A percentile compares a stretch with the other conserved stretches of the same genome.
Evolutionary conservation across 108 stramenopile species (phyloP).

Genomic region (Seminavis robusta): DNA sequence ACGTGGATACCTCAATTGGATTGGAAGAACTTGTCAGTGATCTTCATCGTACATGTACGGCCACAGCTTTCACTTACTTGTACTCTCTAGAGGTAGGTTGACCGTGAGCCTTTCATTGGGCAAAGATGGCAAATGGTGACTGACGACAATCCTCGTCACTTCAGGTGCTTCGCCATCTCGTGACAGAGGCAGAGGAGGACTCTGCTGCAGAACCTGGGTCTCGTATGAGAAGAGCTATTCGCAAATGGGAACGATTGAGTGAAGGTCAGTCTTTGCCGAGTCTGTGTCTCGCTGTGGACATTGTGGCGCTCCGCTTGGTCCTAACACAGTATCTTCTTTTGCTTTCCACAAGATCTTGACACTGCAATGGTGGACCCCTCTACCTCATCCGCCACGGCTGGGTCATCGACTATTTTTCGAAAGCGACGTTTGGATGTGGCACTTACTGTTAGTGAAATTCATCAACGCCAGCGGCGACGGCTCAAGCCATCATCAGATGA

Average conservation of each 20-base stretch:
- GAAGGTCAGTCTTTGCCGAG: too few relatives aligned
- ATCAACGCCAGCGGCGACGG: constrained; percentile 65
- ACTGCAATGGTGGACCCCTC: constrained; percentile 62
- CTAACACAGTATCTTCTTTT: too few relatives aligned
- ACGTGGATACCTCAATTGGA: constrained; percentile 35
- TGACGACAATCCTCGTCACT: too few relatives aligned
- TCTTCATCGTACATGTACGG: constrained; percentile 70
- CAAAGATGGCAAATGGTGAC: neutral
- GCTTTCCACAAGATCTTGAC: constrained; percentile 79
- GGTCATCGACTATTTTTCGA: constrained; percentile 52
- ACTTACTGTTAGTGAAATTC: constrained; percentile 65
- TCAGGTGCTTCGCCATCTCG: constrained; percentile 25
- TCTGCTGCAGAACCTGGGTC: constrained; percentile 1
- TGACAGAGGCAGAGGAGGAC: constrained; percentile 16
- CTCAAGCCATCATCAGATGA: constrained; percentile 23
- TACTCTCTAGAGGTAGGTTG: constrained; percentile 62
- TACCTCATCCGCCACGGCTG: constrained; percentile 28
- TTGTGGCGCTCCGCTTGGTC: too few relatives aligned
- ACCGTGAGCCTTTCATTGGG: neutral
- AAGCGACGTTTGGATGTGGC: constrained; percentile 80
- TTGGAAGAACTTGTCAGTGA: constrained; percentile 57
- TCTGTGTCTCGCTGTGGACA: too few relatives aligned
- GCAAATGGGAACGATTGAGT: constrained; percentile 84
- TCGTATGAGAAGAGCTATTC: constrained; percentile 28
- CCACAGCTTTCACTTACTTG: constrained; percentile 78